Conservation (phyloP, 164 flowering plant species). For the Nelumbo lutea region DNA sequence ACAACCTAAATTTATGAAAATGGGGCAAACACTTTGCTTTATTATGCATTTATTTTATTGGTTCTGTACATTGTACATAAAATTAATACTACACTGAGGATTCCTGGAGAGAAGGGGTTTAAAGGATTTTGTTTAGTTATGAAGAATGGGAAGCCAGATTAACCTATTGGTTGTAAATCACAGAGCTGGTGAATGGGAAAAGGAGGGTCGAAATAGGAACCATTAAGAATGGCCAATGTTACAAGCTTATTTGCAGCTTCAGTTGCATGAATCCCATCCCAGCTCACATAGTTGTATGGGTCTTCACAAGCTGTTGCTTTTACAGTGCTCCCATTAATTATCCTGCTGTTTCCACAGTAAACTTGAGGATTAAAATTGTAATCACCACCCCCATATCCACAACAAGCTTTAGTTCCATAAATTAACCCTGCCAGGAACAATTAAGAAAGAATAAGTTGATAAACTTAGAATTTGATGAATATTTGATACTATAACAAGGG, state of each 20-base stretch:
- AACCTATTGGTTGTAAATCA: conserved; percentile 54
- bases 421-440: conserved; percentile 40
- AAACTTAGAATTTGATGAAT: neutral
- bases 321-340: conserved; percentile 35
- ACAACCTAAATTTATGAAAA: too few species aligned
- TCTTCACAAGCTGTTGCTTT: conserved; percentile 61
- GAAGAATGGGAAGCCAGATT: conserved; percentile 5
- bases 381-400: conserved; percentile 70
- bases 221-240: conserved; percentile 53
- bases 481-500: too few species aligned
- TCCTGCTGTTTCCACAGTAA: conserved; percentile 59
- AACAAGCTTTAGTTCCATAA: conserved; percentile 75
- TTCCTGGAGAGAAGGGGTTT: too few species aligned
- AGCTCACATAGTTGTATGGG: conserved; percentile 77
- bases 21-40: too few species aligned
- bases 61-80: too few species aligned
- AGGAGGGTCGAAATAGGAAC: conserved; percentile 61
- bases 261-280: conserved; percentile 92
- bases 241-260: conserved; percentile 77
- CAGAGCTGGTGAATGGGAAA: conserved; percentile 51
- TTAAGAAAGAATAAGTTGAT: neutral
- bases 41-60: too few species aligned
- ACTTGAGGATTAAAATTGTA: conserved; percentile 59
- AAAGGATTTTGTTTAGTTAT: neutral
- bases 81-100: too few species aligned